Percentiles rank a stretch among this genome's conserved stretches.
Evolutionary conservation across 2,329 filamentous ascomycete species (phyloP).

Genomic region (Myriangium duriaei): DNA sequence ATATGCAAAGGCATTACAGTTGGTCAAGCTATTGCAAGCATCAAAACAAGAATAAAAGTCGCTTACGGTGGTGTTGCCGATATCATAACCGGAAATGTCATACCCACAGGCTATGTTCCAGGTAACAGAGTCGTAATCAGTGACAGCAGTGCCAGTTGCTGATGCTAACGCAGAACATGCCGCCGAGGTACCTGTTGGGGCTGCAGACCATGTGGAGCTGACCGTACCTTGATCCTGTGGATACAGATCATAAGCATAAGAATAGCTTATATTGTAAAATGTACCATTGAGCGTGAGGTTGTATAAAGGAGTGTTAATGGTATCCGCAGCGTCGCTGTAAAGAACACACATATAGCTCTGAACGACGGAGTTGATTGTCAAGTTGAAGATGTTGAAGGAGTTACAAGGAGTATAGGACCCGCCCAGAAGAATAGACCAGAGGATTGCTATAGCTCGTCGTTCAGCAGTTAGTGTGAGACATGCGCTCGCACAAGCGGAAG

Average conservation of each 20-base stretch:
- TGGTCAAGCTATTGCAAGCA: conserved; percentile 8
- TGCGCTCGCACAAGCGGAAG: conserved; percentile 6
- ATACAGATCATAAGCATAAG: conserved; percentile 10
- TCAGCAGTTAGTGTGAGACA: conserved; percentile 7
- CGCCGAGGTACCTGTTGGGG: conserved; percentile 10
- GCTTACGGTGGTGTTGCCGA: conserved; percentile 10
- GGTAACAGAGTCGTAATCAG: conserved; percentile 7
- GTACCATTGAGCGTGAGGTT: conserved; percentile 1
- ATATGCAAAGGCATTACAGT: conserved; percentile 10
- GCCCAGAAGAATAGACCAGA: background rate
- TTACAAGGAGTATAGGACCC: conserved; percentile 12
- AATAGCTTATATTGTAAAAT: conserved; percentile 9
- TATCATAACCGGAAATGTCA: conserved; percentile 11
- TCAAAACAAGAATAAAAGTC: conserved; percentile 13
- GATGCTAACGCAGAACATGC: conserved; percentile 9
- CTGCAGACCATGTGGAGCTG: conserved; percentile 8
- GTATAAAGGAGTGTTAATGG: background rate
- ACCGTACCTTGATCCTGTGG: conserved; percentile 10
- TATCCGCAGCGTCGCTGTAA: conserved; percentile 7
- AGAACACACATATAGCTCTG: conserved; percentile 9
- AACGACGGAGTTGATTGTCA: conserved; percentile 8
- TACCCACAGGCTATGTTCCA: conserved; percentile 12
- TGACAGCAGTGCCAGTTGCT: conserved; percentile 1
- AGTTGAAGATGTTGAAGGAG: conserved; percentile 13
- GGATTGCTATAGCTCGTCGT: conserved; percentile 2